Base-by-base conservation (phyloP, 345 rosid genomes). In the Eucalyptus fibrosa region DNA sequence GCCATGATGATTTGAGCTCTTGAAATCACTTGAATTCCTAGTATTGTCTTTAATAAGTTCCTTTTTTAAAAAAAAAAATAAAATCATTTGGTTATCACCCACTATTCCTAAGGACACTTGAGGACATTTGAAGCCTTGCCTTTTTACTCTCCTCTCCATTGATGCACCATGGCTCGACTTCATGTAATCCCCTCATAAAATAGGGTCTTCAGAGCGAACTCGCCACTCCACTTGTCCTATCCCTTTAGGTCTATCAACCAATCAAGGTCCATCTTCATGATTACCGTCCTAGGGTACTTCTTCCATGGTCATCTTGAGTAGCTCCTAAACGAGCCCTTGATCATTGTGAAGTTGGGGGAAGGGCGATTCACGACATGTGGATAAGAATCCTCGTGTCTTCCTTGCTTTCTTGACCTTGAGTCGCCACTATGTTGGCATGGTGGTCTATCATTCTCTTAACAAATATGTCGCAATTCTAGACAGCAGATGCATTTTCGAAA, bases 391-490 rank as follows among this genome's bases (percentile, higher is more conserved):
- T 96, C 9, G 96, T 95, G 42, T 91, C 95, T 67, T 92, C 88
- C 2, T 93, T 94, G 7, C 90, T 50, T 11, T 94, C 96, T 91
- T 96, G 87, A 26, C 96, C 98, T 87, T 96, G 95, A 28, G 97
- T 96, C 0, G 96, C 94, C 83, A 96, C 91, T 90, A 91, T 92
- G 90, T 93, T 97, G 72, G 91, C 89, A 88, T 97, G 98, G 44
- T 91, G 91, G 30, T 89, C 87, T 94, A 95, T 95, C 12, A 96
- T 96, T 30, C 90, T 92, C 65, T 92, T 89, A 7, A 96, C 89
- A 13, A 96, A 92, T 82, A 97, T 94, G 93, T 97, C 95, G 34
- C 97, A 97, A 88, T 96, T 97, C 65, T 96, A 96, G 7, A 96
- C 90, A 4, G 60, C 95, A 2, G 92, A 19, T 7, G 97, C 97